Percentiles rank a stretch among this genome's conserved stretches.
These are phyloP conservation scores for Pseudogymnoascus sp. DNA, from an alignment of 2,329 filamentous ascomycete genomes.

Conservation along the genomic window DNA sequence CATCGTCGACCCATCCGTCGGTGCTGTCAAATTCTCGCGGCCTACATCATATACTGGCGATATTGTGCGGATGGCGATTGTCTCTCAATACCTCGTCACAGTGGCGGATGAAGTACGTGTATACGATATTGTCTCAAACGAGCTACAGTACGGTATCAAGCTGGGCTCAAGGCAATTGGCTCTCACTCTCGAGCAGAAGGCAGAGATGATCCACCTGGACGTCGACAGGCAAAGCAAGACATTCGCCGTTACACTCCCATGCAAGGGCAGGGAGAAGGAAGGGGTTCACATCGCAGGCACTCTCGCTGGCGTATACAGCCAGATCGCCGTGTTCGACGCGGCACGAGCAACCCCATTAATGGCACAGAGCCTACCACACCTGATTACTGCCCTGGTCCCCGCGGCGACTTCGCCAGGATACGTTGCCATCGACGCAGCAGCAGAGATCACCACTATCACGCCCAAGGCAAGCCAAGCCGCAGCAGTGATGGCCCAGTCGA, in stretches of 20 bases:
- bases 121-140: slow-evolving; percentile 77
- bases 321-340: slow-evolving; percentile 60
- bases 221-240: slow-evolving; percentile 58
- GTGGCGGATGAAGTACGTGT: slow-evolving; percentile 68
- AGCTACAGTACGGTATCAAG: slow-evolving; percentile 59
- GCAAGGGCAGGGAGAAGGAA: slow-evolving; percentile 24
- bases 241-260: slow-evolving; percentile 54
- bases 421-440: slow-evolving; percentile 66
- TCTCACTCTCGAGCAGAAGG: slow-evolving; percentile 29
- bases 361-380: slow-evolving; percentile 46
- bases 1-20: slow-evolving; percentile 66
- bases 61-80: slow-evolving; percentile 61
- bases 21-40: slow-evolving; percentile 58
- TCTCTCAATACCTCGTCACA: slow-evolving; percentile 67
- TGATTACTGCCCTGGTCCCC: slow-evolving; percentile 61
- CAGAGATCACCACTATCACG: slow-evolving; percentile 59
- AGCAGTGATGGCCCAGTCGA: slow-evolving; percentile 46
- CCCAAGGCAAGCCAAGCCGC: slow-evolving; percentile 51
- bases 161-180: slow-evolving; percentile 40
- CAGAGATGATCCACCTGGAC: slow-evolving; percentile 58
- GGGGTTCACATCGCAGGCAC: slow-evolving; percentile 42
- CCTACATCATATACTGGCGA: slow-evolving; percentile 60
- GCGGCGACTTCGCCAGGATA: slow-evolving; percentile 62
- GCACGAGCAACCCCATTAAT: slow-evolving; percentile 52
- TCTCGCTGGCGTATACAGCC: slow-evolving; percentile 36